phyloP scores from a whole-genome alignment of 2,329 filamentous ascomycete species.

The Polytolypa hystricis region DNA sequence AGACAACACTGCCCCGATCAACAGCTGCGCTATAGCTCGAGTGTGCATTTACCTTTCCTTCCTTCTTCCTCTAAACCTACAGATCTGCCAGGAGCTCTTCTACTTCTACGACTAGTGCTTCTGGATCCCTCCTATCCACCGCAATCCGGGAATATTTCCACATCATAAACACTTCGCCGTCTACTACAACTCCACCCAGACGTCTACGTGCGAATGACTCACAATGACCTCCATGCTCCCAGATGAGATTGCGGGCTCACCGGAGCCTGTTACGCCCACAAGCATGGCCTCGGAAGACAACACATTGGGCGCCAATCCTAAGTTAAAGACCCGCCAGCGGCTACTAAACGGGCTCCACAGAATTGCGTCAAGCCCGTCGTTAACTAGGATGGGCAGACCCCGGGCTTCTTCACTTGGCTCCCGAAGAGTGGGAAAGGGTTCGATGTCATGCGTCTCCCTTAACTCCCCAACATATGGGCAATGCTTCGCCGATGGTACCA shows the following conservation, averaged over 20 bases:
- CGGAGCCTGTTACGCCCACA: constrained; percentile 23
- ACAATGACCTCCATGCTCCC: constrained; percentile 20
- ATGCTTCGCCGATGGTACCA: constrained; percentile 44
- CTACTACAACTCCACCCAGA: background rate
- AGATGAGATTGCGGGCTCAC: constrained; percentile 21
- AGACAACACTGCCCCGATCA: too few species aligned
- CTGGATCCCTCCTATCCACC: too few species aligned
- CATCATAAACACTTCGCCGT: too few species aligned
- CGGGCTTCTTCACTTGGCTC: constrained; percentile 51
- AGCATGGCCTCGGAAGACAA: constrained; percentile 28
- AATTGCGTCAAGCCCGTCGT: constrained; percentile 68
- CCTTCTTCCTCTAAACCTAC: too few species aligned
- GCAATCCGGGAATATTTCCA: too few species aligned
- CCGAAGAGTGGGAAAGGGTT: constrained; percentile 50
- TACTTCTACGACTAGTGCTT: too few species aligned
- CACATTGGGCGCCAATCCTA: constrained; percentile 37
- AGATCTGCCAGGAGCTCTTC: too few species aligned
- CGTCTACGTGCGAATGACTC: background rate
- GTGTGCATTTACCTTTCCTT: too few species aligned
- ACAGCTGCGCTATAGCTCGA: too few species aligned
- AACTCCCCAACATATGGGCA: constrained; percentile 42
- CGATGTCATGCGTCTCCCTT: constrained; percentile 54
- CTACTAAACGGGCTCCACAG: constrained; percentile 65
- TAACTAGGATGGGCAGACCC: constrained; percentile 52
- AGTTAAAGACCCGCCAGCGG: constrained; percentile 57